Evolutionary conservation across 1,284 basidiomycete genomes (phyloP).

Genomic region (Ceratobasidium sp.): DNA sequence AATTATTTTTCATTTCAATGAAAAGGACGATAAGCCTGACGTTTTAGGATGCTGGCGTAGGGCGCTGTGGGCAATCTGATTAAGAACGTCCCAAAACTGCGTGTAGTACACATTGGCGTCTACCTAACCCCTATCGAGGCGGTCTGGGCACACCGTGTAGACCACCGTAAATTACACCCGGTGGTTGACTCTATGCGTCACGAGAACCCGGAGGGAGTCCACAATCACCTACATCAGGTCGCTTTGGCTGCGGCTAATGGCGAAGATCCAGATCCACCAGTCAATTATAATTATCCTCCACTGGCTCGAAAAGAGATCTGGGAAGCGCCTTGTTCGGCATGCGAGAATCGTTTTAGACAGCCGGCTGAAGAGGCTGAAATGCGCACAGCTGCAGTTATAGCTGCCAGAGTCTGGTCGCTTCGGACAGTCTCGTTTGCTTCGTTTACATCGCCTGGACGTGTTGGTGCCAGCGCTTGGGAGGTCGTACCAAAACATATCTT

Average conservation of each 20-base stretch:
- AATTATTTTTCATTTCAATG: background rate
- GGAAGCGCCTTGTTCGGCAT: conserved; percentile 33
- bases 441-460: conserved; percentile 35
- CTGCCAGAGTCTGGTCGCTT: conserved; percentile 38
- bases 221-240: conserved; percentile 44
- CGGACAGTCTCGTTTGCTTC: conserved; percentile 39
- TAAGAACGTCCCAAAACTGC: conserved; percentile 20
- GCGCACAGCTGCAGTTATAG: conserved; percentile 36
- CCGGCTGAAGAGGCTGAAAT: conserved; percentile 39
- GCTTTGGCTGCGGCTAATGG: conserved; percentile 35
- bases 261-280: conserved; percentile 40
- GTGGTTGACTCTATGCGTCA: conserved; percentile 32
- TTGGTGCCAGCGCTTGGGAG: conserved; percentile 36
- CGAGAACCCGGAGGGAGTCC: conserved; percentile 38
- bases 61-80: conserved; percentile 40
- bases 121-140: conserved; percentile 44
- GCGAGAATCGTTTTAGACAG: conserved; percentile 1
- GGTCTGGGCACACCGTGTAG: conserved; percentile 41
- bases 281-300: conserved; percentile 43
- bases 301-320: conserved; percentile 40
- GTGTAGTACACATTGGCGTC: conserved; percentile 37
- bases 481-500: conserved; percentile 18
- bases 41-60: background rate
- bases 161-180: conserved; percentile 39
- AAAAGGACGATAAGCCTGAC: background rate